phyloP scores from a whole-genome alignment of 257 asterid species.

The Salvia miltiorrhiza region DNA sequence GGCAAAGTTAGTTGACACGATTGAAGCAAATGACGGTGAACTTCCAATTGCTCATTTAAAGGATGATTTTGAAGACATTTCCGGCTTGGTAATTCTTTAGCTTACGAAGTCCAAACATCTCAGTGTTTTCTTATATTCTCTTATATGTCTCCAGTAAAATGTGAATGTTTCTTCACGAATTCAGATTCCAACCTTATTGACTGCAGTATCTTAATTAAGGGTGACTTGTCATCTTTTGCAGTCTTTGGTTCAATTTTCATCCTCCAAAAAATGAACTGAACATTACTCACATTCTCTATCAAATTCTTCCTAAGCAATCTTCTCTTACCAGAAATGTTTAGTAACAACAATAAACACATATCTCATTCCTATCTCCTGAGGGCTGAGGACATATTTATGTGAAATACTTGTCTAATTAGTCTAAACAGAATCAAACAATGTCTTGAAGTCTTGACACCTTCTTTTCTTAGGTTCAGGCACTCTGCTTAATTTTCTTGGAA shows the following conservation, averaged over 20 bases:
- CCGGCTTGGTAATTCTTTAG: conserved; percentile 69
- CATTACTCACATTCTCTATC: neutral
- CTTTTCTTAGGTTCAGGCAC: neutral
- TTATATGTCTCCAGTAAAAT: neutral
- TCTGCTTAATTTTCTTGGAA: neutral
- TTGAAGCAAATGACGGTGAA: conserved; percentile 72
- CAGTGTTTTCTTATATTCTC: neutral
- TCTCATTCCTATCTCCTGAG: neutral
- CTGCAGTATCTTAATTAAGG: conserved; percentile 7
- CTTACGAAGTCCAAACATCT: neutral
- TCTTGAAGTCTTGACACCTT: neutral
- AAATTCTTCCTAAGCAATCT: neutral
- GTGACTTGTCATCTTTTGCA: conserved; percentile 1
- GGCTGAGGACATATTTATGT: neutral
- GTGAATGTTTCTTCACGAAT: conserved; percentile 9
- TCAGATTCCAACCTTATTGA: neutral
- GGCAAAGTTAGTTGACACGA: conserved; percentile 50
- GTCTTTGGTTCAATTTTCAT: neutral
- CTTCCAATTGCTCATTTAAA: conserved; percentile 45
- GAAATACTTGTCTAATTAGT: neutral
- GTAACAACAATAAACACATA: neutral
- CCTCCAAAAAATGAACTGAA: neutral
- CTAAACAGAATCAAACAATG: neutral
- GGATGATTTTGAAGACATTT: conserved; percentile 60
- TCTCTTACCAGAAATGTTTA: neutral